Base-by-base conservation (phyloP, 495 filamentous ascomycete genomes). In the Penicillium simplicissimum region DNA sequence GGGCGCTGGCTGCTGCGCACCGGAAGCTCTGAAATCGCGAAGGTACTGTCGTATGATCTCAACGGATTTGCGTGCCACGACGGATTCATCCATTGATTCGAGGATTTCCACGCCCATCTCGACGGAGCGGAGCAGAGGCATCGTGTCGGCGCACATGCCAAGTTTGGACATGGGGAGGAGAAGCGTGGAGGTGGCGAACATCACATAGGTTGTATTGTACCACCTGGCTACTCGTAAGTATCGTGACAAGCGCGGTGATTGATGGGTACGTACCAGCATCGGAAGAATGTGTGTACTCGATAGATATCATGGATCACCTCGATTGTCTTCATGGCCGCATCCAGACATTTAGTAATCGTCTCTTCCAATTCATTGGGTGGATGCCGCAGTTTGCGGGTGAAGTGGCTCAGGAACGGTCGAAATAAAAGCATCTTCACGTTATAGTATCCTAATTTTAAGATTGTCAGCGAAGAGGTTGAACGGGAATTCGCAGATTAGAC, bases 181-280 rank as follows among this genome's bases (percentile, higher is more conserved):
- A 13, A 79, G 70, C 0, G 71, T 76, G 9, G 75, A 74, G n/a
- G 71, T 76, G 43, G 76, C 75, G 40, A 79, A 76, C 69, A 78
- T 76, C 4, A 79, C 71, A 43, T 78, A 79, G 3, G 76, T 79
- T 51, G 74, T 76, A 57, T 79, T 79, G 52, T 79, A 79, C 76
- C 76, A 79, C 76, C 76, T 77, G 28, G 17, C 11, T 9, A 15
- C 13, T 8, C n/a, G 52, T 59, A 13, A 65, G 47, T 21, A 35
- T 36, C 6, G 23, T 19, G 45, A 23, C 9, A 9, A 6, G 8
- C 8, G 2, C 8, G 23, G 0, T 17, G 23, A 8, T 13, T 4
- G 1, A 8, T 9, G 48, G 23, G 10, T 49, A 58, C 69, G 10
- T 66, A 78, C 75, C 76, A 79, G 64, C 74, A 77, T 19, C 75